phyloP scores from a whole-genome alignment of 1,284 basidiomycete genomes.

The Rhizoctonia solani region DNA sequence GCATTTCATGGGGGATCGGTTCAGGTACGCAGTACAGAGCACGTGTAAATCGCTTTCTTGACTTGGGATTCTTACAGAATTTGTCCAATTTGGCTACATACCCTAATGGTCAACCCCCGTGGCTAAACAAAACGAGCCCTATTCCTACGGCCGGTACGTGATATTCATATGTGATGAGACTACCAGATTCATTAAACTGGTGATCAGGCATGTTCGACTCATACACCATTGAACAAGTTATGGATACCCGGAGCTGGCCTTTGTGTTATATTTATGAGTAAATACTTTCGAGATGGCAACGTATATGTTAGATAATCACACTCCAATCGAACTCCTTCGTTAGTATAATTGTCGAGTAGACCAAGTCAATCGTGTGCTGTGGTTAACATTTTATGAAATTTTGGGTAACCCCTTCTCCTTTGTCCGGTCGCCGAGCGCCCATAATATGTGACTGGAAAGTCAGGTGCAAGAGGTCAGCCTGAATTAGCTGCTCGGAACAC shows the following conservation, averaged over 20 bases:
- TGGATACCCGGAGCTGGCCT: slow-evolving; percentile 24
- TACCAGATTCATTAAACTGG: neutral
- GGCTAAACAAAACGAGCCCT: slow-evolving; percentile 9
- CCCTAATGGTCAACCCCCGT: slow-evolving; percentile 11
- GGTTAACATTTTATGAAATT: no score
- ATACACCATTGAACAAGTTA: neutral
- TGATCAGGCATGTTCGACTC: slow-evolving; percentile 14
- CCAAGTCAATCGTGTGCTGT: no score
- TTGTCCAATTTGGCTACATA: neutral
- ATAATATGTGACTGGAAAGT: no score
- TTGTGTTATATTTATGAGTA: slow-evolving; percentile 22
- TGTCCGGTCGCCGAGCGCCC: no score
- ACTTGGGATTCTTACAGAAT: neutral
- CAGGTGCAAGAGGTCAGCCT: no score
- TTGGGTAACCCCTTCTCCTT: no score
- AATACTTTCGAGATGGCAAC: no score
- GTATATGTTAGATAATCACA: no score
- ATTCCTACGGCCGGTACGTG: slow-evolving; percentile 15
- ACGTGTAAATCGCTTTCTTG: no score
- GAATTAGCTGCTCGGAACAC: no score
- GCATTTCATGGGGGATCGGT: slow-evolving; percentile 5
- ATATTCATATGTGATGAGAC: neutral
- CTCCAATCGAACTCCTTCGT: no score
- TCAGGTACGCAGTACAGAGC: neutral
- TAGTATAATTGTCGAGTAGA: no score